Base-by-base conservation (phyloP, 2,329 filamentous ascomycete species). In the Colletotrichum sp. region DNA sequence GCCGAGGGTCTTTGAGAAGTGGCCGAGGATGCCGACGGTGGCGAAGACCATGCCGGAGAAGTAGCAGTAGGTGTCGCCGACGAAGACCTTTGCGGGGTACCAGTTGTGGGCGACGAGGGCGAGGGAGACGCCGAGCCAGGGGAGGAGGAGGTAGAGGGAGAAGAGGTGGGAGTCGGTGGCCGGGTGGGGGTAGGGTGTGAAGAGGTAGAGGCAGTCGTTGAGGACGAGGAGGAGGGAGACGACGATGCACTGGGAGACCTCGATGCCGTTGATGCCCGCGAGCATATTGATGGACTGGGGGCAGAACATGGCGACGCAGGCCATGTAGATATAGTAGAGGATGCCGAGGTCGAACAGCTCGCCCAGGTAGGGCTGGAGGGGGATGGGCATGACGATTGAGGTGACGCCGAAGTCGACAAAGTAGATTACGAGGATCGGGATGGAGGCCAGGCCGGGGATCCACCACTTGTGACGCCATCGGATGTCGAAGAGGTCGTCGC, bases 41-140 rank as follows among this genome's bases (percentile, higher is more conserved):
- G 96, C 97, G 83, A 99, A 99, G 52, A 99, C 95, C 96, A 99
- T 99, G 79, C 97, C 97, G 1, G 97, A 97, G 85, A 99, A 98
- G 87, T 99, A 99, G 90, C 97, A 99, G 90, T 99, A 99, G 6
- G 97, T 99, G 85, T 99, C 97, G 72, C 97, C 97, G 12, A 99
- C 96, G 82, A 99, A 99, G 12, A 99, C 97, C 80, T 93, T 93
- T 28, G 96, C 95, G 0, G 97, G 97, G 83, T 96, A 99, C 95
- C 96, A 98, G 85, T 99, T 99, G 88, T 99, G 96, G 83, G 87
- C 92, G 82, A 97, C 91, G 18, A 99, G 90, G 10, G 97, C 97
- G 67, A 94, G 85, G 9, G 96, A 98, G 70, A 98, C 97, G 66
- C 96, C 97, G 76, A 99, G 91, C 88, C 99, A 99, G 18, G 97